A percentile compares a stretch with the other conserved stretches of the same genome.
Evolutionary conservation across 352 stramenopile species (phyloP).

Genomic region (Phytophthora uliginosa): DNA sequence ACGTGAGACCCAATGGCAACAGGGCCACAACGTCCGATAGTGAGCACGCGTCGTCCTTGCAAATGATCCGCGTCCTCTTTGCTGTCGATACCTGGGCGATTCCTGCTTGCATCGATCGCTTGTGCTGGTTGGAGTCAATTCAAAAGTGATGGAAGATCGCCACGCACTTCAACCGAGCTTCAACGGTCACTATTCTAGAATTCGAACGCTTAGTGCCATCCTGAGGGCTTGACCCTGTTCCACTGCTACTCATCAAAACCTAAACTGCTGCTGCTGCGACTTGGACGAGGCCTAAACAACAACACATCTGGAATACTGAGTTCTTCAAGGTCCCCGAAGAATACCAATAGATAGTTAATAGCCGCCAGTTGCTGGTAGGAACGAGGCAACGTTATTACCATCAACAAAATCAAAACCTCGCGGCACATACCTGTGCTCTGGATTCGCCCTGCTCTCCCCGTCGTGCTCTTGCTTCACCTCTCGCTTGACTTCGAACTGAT

Average conservation of each 20-base stretch:
- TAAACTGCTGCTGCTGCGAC: neutral
- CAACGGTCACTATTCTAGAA: constrained; percentile 30
- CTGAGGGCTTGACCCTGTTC: neutral
- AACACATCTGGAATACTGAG: too few species aligned
- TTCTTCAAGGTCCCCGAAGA: too few species aligned
- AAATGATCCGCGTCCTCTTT: constrained; percentile 2
- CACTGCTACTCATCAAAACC: neutral
- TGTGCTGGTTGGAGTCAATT: constrained; percentile 3
- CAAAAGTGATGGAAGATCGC: constrained; percentile 20
- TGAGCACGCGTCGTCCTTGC: neutral
- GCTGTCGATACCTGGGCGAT: neutral
- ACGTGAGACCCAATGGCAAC: constrained; percentile 17
- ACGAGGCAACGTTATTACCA: too few species aligned
- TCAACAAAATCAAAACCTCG: too few species aligned
- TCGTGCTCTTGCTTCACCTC: neutral
- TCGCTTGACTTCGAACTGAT: neutral
- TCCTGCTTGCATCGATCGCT: constrained; percentile 5
- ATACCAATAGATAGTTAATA: too few species aligned
- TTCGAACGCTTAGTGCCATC: constrained; percentile 15
- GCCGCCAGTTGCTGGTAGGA: too few species aligned
- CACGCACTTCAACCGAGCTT: constrained; percentile 10
- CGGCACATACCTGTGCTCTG: neutral
- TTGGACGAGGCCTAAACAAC: too few species aligned
- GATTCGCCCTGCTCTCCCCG: too few species aligned
- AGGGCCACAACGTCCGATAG: constrained; percentile 31